Evolutionary conservation across 2,329 filamentous ascomycete species (phyloP), one percentile per base, ranked within the genome.

Genomic region (Ceratocystis cacaofunesta): DNA sequence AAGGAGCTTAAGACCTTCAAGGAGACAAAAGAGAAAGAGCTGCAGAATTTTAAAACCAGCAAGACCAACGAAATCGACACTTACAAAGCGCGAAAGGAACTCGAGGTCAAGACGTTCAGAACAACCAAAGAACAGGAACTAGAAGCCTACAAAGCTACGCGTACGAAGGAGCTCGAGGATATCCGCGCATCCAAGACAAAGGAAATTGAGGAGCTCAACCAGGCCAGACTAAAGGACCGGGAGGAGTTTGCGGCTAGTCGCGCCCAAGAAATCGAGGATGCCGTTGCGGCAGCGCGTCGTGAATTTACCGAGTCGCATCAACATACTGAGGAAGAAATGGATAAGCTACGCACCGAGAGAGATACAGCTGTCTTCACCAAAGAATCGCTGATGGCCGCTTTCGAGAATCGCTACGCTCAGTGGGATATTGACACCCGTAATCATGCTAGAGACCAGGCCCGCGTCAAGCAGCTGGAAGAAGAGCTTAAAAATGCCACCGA

Each of bases 51-150:
- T 58, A 67, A 67, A 60, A 46, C 32, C 58, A 67, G 43, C 63
- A 67, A 67, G 19, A 67, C 66, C 30, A 58, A 48, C n/a, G 66
- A 67, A 30, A 67, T 67, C 12, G 66, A 67, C 10, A 52, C 62
- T 5, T 67, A 67, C 66, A 67, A 67, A 50, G 43, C 50, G 5
- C 64, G 64, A 41, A 67, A 67, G 63, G 66, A 65, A 12, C 58
- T 62, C n/a, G 66, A 67, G 25, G 63, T 67, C n/a, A 55, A 19
- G 19, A 60, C 36, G 17, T 67, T 67, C 50, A 67, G 65, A 41
- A 19, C 63, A 22, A 63, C 60, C 10, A 67, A 67, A 63, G 66
- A 67, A 36, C 50, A 62, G 22, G 66, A 65, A 30, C 66, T 67
- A 22, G 66, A 65, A 28, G 32, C 43, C 4, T 67, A 67, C 41